A percentile compares a stretch with the other conserved stretches of the same genome.
Evolutionary conservation across 1,284 basidiomycete genomes (phyloP).

Genomic region (Erythrobasidium hasegawianum): DNA sequence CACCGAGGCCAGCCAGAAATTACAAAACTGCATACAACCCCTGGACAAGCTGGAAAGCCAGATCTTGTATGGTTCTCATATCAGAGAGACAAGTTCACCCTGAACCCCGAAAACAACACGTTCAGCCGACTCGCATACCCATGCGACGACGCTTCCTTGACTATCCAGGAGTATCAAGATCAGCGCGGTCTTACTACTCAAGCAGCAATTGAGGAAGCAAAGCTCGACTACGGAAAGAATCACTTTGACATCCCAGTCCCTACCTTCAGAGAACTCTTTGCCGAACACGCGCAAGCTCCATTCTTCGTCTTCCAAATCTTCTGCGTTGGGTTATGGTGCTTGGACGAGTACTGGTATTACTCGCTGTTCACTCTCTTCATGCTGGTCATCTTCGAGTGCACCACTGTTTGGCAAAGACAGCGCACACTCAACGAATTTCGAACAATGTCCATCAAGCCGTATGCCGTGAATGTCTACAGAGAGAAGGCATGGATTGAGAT

Average conservation of each 20-base stretch:
- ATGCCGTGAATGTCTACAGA: conserved; percentile 73
- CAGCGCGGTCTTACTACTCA: conserved; percentile 54
- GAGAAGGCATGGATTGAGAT: conserved; percentile 73
- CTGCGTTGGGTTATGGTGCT: conserved; percentile 89
- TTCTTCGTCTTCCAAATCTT: conserved; percentile 97
- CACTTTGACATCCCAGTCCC: conserved; percentile 94
- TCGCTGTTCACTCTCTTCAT: conserved; percentile 94
- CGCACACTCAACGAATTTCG: conserved; percentile 87
- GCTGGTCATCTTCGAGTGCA: conserved; percentile 94
- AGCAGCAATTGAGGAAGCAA: conserved; percentile 43
- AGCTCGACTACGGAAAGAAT: conserved; percentile 73
- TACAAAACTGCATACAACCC: conserved; percentile 58
- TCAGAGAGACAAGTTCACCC: conserved; percentile 90
- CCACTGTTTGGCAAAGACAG: conserved; percentile 88
- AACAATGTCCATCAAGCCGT: conserved; percentile 89
- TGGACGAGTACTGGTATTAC: conserved; percentile 98
- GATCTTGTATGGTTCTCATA: conserved; percentile 84
- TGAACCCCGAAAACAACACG: conserved; percentile 59
- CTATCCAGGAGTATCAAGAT: conserved; percentile 58
- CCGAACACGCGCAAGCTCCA: conserved; percentile 85
- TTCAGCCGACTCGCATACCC: conserved; percentile 89
- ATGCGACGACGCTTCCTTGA: conserved; percentile 69
- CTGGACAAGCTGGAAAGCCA: conserved; percentile 53
- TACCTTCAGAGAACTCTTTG: conserved; percentile 79
- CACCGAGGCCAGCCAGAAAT: conserved; percentile 92